Conservation (phyloP, 2,329 filamentous ascomycete genomes). For the Eurotiales sp. region DNA sequence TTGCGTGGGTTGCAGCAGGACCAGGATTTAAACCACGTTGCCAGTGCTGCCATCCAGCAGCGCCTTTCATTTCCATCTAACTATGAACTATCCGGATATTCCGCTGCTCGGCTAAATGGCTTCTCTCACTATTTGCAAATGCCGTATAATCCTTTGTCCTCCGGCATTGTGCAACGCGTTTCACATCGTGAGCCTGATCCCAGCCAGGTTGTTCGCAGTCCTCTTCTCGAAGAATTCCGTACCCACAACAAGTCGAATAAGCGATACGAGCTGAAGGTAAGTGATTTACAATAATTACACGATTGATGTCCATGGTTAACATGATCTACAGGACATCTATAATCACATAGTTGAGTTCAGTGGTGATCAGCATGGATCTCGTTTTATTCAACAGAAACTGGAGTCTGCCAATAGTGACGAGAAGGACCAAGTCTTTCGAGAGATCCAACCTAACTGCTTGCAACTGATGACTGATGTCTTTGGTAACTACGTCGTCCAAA, state of each 20-base stretch:
- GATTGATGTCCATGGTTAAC: not conserved
- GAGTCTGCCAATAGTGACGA: constrained; percentile 93
- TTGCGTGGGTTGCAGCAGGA: constrained; percentile 46
- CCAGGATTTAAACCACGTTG: constrained; percentile 30
- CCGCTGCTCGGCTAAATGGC: constrained; percentile 29
- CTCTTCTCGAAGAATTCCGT: constrained; percentile 75
- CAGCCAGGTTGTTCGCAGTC: constrained; percentile 63
- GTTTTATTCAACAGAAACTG: constrained; percentile 91
- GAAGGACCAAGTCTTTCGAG: constrained; percentile 83
- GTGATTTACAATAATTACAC: not conserved
- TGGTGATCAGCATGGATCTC: constrained; percentile 90
- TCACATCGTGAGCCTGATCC: constrained; percentile 56
- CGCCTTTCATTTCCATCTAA: constrained; percentile 28
- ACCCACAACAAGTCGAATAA: constrained; percentile 66
- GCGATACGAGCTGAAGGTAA: constrained; percentile 73
- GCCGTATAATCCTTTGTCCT: constrained; percentile 25
- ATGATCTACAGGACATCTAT: constrained; percentile 65
- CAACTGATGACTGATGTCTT: constrained; percentile 96
- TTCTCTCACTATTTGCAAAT: constrained; percentile 37
- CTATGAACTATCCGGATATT: constrained; percentile 33
- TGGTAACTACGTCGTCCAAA: constrained; percentile 97
- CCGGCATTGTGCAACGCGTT: constrained; percentile 37
- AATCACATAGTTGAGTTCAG: constrained; percentile 88
- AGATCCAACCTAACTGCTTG: constrained; percentile 78
- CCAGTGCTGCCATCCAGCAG: constrained; percentile 25